These are phyloP conservation scores for Russula dissimulans DNA, from an alignment of 768 basidiomycete species.

Conservation along the genomic window DNA sequence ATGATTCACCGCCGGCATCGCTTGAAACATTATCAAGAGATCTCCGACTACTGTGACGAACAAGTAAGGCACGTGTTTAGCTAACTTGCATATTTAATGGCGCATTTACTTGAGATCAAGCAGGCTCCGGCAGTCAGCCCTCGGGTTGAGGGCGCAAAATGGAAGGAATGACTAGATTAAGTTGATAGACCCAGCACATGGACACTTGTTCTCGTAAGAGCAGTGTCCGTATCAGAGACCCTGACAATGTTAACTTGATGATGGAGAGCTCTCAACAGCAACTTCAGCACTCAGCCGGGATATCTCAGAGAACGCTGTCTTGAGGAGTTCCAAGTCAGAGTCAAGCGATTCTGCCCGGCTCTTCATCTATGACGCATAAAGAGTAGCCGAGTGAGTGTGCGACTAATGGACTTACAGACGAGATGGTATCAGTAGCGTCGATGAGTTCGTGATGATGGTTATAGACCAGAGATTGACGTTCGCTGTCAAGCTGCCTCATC, in stretches of 20 bases:
- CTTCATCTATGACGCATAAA: slow-evolving; percentile 61
- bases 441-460: slow-evolving; percentile 95
- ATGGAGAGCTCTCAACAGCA: slow-evolving; percentile 34
- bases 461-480: slow-evolving; percentile 86
- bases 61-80: slow-evolving; percentile 13
- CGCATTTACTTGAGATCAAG: neutral
- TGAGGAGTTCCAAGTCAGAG: slow-evolving; percentile 70
- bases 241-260: neutral
- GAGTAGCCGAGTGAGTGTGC: neutral
- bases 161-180: neutral
- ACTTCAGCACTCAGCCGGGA: slow-evolving; percentile 68
- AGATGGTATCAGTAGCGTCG: slow-evolving; percentile 87
- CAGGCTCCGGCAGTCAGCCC: slow-evolving; percentile 13
- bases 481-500: slow-evolving; percentile 79
- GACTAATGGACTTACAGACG: slow-evolving; percentile 43
- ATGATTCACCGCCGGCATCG: slow-evolving; percentile 19
- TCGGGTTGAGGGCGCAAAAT: neutral
- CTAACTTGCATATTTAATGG: neutral
- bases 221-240: neutral
- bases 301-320: slow-evolving; percentile 77
- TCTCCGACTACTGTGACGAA: slow-evolving; percentile 18
- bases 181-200: neutral
- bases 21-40: slow-evolving; percentile 16
- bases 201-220: neutral
- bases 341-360: slow-evolving; percentile 79